phyloP scores from a whole-genome alignment of 345 rosid genomes.

The Cardiospermum halicacabum region DNA sequence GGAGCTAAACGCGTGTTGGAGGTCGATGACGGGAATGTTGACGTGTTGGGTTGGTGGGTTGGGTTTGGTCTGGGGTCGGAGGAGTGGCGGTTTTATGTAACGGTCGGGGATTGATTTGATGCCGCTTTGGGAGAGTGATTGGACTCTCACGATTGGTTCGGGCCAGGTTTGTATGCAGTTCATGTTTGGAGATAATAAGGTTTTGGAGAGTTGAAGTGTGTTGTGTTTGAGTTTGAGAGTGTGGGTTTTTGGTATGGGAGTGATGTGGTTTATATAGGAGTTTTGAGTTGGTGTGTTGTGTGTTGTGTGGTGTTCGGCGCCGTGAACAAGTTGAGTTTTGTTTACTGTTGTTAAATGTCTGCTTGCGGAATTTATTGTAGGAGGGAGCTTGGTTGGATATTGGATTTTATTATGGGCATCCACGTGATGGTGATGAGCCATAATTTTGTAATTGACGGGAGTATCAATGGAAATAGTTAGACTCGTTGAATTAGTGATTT shows the following conservation, averaged over 20 bases:
- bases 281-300: background rate
- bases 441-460: too few relatives aligned
- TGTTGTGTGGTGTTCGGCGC: constrained; percentile 25
- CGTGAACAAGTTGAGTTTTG: constrained; percentile 26
- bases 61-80: constrained; percentile 42
- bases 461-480: too few relatives aligned
- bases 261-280: constrained; percentile 21
- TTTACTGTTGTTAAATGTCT: too few relatives aligned
- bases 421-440: too few relatives aligned
- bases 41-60: too few relatives aligned
- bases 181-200: constrained; percentile 19
- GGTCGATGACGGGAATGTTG: constrained; percentile 65
- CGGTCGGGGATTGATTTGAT: constrained; percentile 44
- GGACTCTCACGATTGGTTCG: constrained; percentile 86
- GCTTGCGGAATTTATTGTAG: too few relatives aligned
- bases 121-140: constrained; percentile 68
- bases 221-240: background rate
- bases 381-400: too few relatives aligned
- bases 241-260: background rate
- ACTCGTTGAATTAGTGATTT: too few relatives aligned
- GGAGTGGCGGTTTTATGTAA: constrained; percentile 52
- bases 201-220: background rate
- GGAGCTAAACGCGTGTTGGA: constrained; percentile 19
- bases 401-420: too few relatives aligned
- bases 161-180: constrained; percentile 61